Base-by-base conservation (phyloP, 768 basidiomycete species). In the Gloeostereum incarnatum region DNA sequence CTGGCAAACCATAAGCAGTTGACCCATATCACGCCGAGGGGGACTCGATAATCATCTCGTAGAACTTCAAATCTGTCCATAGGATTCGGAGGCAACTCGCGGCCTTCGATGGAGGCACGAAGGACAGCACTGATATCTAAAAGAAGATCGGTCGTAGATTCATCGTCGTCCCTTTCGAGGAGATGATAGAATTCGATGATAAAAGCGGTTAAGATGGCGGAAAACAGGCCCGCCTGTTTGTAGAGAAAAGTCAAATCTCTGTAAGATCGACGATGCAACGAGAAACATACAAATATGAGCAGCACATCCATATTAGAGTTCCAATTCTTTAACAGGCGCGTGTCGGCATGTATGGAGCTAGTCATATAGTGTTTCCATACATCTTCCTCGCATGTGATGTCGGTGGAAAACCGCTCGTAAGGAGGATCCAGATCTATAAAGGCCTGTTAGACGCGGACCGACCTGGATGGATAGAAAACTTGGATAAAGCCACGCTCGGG, bases 141-240 rank as follows among this genome's bases (percentile, higher is more conserved):
- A 23, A 47, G 37, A 34, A 47, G 34, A 10, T 40, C 14, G 14
- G 40, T 30, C n/a, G 43, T 26, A 31, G 25, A 16, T 33, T 46
- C 20, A 21, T 47, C 31, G 18, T 38, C 31, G 41, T 50, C 38
- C 22, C 44, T 42, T 31, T 50, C 42, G 26, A 49, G 18, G 5
- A 16, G 36, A n/a, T 44, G 13, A 25, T 49, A 47, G 26, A 49
- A 49, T 25, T 49, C 48, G 17, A 49, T 41, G 24, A 49, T 38
- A 21, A 52, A 52, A 10, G 49, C 51, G 11, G 51, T 52, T 20
- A 50, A 35, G 18, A 52, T 52, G 11, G 40, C 51, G 9, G 51
- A 52, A 36, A 51, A 51, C 20, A 51, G 40, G 30, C 45, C 49
- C 38, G 48, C 46, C 50, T 49, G 21, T 34, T 34, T 20, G 33